Base-by-base conservation (phyloP, 805 yeast genomes). In the Lipomyces sp. region DNA sequence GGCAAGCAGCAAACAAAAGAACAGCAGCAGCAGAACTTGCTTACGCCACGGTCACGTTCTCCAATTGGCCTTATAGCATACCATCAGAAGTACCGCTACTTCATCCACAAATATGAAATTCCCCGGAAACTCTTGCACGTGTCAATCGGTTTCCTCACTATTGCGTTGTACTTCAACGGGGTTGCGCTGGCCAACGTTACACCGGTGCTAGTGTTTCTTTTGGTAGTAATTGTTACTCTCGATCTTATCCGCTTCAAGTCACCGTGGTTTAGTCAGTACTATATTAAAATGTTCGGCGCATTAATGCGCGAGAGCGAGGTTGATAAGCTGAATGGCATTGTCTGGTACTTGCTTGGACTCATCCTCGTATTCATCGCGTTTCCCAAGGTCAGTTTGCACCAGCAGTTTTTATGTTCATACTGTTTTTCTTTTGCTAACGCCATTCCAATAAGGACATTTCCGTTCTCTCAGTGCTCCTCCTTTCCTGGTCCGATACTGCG, bases 401-500 rank as follows among this genome's bases (percentile, higher is more conserved):
- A n/a, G n/a, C n/a, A n/a, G n/a, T n/a, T n/a, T n/a, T n/a, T n/a
- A n/a, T n/a, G n/a, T n/a, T n/a, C n/a, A n/a, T n/a, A n/a, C n/a
- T n/a, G n/a, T n/a, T n/a, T n/a, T n/a, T n/a, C n/a, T n/a, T n/a
- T n/a, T n/a, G n/a, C n/a, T n/a, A n/a, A n/a, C n/a, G n/a, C n/a
- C n/a, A n/a, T n/a, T n/a, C n/a, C n/a, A n/a, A n/a, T n/a, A n/a
- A n/a, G 69, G 98, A 93, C 63, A 82, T 93, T 43, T 74, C 83
- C 0, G 72, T 90, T 24, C 75, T 88, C 72, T 75, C 95, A 21
- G 81, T 89, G 2, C 74, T 89, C 58, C 72, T 91, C 44, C 76
- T 93, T 56, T 86, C 96, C 64, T 93, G 98, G 98, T 89, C 95
- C 4, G 98, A 93, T 65, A 88, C 98, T 8, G 91, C 97, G 2